Evolutionary conservation across 306 rosid genomes (phyloP).

Genomic region (Acacia acuminata): DNA sequence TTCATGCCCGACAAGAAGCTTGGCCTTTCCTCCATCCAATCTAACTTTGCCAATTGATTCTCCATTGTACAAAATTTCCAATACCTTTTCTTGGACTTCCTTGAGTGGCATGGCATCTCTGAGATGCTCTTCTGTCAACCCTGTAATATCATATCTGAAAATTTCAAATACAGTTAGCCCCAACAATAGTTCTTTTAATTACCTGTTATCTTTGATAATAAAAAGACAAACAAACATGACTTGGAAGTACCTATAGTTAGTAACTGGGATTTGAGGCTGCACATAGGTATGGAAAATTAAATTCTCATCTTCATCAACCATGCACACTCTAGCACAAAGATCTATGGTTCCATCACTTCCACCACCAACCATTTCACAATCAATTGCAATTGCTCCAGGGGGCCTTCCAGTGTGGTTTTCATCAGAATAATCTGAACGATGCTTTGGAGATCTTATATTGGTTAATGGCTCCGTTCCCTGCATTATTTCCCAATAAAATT

Average conservation of each 20-base stretch:
- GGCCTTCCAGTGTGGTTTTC: constrained; percentile 32
- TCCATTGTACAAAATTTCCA: constrained; percentile 67
- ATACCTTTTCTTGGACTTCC: constrained; percentile 63
- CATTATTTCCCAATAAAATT: constrained; percentile 32
- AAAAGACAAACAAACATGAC: constrained; percentile 29
- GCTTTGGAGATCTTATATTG: constrained; percentile 29
- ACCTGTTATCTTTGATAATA: constrained; percentile 25
- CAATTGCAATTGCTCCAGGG: constrained; percentile 63
- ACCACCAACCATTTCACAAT: constrained; percentile 93
- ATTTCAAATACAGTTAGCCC: constrained; percentile 31
- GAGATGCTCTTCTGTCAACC: constrained; percentile 72
- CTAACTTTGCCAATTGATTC: constrained; percentile 56
- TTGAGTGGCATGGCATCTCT: constrained; percentile 70
- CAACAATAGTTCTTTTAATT: background rate
- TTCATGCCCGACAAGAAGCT: constrained; percentile 85
- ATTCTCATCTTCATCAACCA: constrained; percentile 78
- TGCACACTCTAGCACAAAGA: constrained; percentile 78
- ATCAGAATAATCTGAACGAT: constrained; percentile 29
- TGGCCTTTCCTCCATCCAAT: constrained; percentile 70
- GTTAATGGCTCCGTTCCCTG: constrained; percentile 53
- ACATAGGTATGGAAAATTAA: constrained; percentile 68
- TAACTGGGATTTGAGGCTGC: constrained; percentile 58
- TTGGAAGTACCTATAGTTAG: constrained; percentile 62
- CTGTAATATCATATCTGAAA: constrained; percentile 74
- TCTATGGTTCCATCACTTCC: constrained; percentile 87